These are phyloP conservation scores for Climacium dendroides DNA, from an alignment of 225 moss, liverwort and hornwort species.

Conservation along the genomic window DNA sequence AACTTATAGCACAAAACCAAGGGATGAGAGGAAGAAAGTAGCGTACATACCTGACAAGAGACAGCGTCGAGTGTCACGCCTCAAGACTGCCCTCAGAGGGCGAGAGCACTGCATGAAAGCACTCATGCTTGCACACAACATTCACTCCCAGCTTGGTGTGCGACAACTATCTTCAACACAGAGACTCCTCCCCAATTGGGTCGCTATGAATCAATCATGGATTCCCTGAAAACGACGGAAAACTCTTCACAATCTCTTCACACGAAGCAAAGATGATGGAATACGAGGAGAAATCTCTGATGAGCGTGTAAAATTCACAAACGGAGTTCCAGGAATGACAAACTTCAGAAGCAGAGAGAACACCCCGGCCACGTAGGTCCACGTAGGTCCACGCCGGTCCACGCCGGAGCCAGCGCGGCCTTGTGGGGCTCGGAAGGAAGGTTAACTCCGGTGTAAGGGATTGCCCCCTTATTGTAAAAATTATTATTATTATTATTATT, in stretches of 20 bases:
- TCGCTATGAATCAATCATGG: background rate
- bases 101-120: conserved; percentile 13
- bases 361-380: background rate
- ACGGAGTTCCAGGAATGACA: background rate
- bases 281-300: background rate
- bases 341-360: background rate
- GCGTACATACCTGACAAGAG: conserved; percentile 8
- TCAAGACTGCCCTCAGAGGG: conserved; percentile 3
- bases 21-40: background rate
- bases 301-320: background rate
- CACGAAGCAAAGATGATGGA: background rate
- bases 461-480: no score
- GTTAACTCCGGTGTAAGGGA: no score
- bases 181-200: background rate
- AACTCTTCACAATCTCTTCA: background rate
- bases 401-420: background rate
- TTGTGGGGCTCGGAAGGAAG: no score
- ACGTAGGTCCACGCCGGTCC: background rate
- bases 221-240: background rate
- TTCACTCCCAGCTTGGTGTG: background rate
- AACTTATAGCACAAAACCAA: background rate
- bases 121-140: background rate
- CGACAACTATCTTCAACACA: background rate
- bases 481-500: no score
- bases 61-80: conserved; percentile 1